Evolutionary conservation across 2,329 filamentous ascomycete species (phyloP).

Genomic region (Sclerotinia nivalis): DNA sequence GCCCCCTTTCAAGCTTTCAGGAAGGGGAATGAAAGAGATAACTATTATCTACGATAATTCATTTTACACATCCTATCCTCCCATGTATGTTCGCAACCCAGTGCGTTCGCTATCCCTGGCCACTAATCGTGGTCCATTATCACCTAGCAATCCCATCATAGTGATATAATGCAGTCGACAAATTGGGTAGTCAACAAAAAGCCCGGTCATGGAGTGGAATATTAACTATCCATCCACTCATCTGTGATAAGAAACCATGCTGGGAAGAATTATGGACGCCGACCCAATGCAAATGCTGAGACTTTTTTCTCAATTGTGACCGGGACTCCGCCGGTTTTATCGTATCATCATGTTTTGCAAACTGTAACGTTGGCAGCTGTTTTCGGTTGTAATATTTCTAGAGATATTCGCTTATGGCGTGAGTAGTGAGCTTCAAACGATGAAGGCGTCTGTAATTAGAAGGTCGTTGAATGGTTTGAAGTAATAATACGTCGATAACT

Average conservation of each 20-base stretch:
- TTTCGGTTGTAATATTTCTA: neutral
- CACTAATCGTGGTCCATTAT: neutral
- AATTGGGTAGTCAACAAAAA: neutral
- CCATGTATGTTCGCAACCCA: neutral
- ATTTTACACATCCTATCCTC: neutral
- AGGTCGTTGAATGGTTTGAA: conserved; percentile 1
- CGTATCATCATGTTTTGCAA: conserved; percentile 21
- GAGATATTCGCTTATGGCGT: neutral
- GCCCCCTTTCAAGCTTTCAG: too few species aligned
- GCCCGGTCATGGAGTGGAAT: neutral
- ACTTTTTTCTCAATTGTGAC: conserved; percentile 2
- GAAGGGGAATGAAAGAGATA: neutral
- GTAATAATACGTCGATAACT: conserved; percentile 17
- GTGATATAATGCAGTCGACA: conserved; percentile 2
- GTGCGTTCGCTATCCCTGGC: neutral
- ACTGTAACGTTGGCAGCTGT: conserved; percentile 1
- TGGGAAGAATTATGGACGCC: conserved; percentile 5
- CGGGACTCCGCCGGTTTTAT: conserved; percentile 14
- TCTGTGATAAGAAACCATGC: neutral
- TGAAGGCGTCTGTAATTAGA: neutral
- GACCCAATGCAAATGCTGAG: conserved; percentile 16
- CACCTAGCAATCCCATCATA: conserved; percentile 8
- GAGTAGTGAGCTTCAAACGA: neutral
- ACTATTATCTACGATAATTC: conserved; percentile 6
- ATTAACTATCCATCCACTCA: conserved; percentile 1